Evolutionary conservation across 805 yeast genomes (phyloP), one percentile per base, ranked within the genome.

Genomic region (Cyberlindnera mycetangii): DNA sequence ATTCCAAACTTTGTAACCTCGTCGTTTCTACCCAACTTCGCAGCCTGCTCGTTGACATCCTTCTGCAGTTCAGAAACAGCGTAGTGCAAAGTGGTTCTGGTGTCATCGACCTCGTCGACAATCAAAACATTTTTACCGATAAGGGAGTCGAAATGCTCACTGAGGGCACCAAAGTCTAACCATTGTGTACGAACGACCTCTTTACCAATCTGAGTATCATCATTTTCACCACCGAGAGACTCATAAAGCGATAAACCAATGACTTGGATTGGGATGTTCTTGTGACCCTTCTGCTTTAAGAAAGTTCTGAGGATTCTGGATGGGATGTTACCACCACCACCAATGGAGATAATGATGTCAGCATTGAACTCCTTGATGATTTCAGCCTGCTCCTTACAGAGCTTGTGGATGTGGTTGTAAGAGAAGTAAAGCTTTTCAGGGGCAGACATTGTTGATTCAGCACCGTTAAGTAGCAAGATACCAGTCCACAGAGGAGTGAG

Each of bases 91-190:
- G 96, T 88, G 42, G 96, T 88, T 73, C 96, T 83, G 19, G 95
- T 86, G 62, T 88, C 96, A 64, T 88, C 96, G 37, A 88, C 96
- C 69, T 88, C 96, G 64, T 88, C 96, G 28, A 88, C 93, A 56
- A 88, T 85, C 53, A 88, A 68, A 31, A 88, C 74, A 61, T 81
- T 82, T 67, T 87, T 88, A 55, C 95, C 95, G 47, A 88, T 82
- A 50, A 88, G 72, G 37, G 87, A 81, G 53, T 83, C 85, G 53
- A 83, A 79, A 65, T 82, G 87, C 64, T 79, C 72, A 39, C 72
- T 75, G 42, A 85, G 69, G 39, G 85, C 78, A 52, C 85, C 82
- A 65, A 87, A 85, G 61, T 88, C 95, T 37, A 88, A 75, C 96
- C 96, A 88, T 69, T 88, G 96, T 19, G 95, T 88, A 64, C 95